Conservation (phyloP, 164 flowering plant genomes). For the Magnolia officinalis region DNA sequence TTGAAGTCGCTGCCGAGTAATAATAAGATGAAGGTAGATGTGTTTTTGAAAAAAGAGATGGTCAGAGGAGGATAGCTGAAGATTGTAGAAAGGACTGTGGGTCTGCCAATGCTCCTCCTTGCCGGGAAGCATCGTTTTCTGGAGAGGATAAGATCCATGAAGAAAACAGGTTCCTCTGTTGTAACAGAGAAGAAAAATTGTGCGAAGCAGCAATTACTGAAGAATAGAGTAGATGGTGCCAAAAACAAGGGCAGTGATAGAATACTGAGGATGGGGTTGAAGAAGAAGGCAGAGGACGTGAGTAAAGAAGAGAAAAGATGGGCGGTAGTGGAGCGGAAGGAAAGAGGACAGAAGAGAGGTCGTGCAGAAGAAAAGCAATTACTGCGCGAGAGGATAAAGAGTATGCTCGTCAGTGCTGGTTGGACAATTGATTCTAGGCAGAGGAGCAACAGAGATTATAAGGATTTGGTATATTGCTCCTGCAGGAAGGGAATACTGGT, state of each 20-base stretch:
- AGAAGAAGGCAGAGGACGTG: constrained; percentile 21
- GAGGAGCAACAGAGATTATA: constrained; percentile 48
- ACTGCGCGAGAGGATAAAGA: constrained; percentile 48
- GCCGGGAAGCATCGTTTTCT: constrained; percentile 17
- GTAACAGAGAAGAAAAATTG: constrained; percentile 33
- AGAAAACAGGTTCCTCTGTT: constrained; percentile 24
- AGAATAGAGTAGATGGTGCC: constrained; percentile 22
- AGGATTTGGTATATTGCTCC: constrained; percentile 70
- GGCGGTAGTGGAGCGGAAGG: constrained; percentile 16
- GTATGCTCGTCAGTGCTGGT: constrained; percentile 53
- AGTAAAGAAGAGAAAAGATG: constrained; percentile 27
- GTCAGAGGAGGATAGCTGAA: constrained; percentile 19
- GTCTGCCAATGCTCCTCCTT: constrained; percentile 21
- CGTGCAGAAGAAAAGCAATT: constrained; percentile 34
- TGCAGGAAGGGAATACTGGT: constrained; percentile 65
- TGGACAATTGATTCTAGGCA: constrained; percentile 72
- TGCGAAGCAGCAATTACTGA: constrained; percentile 17
- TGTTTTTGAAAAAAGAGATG: constrained; percentile 20
- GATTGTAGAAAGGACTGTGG: constrained; percentile 25
- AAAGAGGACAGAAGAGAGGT: constrained; percentile 21
- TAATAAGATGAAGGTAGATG: constrained; percentile 42
- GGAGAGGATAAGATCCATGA: constrained; percentile 28
- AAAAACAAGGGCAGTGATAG: constrained; percentile 40
- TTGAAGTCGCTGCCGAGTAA: constrained; percentile 59
- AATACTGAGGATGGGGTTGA: constrained; percentile 25